A percentile compares a stretch with the other conserved stretches of the same genome.
Evolutionary conservation across 768 basidiomycete species (phyloP).

Genomic region (Kondoa malvinella): DNA sequence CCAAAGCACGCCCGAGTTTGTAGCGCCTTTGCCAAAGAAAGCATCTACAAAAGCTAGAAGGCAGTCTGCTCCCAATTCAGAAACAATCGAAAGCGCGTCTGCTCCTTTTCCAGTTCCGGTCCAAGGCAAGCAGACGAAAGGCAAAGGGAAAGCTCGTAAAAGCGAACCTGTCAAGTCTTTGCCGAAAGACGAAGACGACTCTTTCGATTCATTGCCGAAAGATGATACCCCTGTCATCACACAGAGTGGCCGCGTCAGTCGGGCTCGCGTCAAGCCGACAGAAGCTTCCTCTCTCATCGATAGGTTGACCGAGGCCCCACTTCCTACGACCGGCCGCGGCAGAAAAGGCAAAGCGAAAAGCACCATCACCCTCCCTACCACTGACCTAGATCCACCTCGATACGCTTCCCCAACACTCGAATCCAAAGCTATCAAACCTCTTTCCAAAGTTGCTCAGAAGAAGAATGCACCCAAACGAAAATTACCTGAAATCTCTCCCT

Average conservation of each 20-base stretch:
- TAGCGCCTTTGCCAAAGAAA: not conserved
- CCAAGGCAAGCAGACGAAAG: not conserved
- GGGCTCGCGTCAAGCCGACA: too few species aligned
- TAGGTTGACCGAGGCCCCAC: not conserved
- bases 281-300: not conserved
- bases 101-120: not conserved
- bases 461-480: not conserved
- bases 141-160: not conserved
- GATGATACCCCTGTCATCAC: too few species aligned
- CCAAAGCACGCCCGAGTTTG: not conserved
- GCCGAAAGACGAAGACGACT: not conserved
- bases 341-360: not conserved
- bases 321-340: not conserved
- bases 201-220: not conserved
- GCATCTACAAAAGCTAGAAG: not conserved
- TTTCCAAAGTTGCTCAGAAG: not conserved
- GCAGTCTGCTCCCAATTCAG: not conserved
- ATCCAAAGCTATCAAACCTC: constrained; percentile 11
- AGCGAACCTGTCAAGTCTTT: not conserved
- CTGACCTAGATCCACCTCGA: not conserved
- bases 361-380: not conserved
- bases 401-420: constrained; percentile 7
- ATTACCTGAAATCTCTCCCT: not conserved
- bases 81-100: too few species aligned
- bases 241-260: too few species aligned